Evolutionary conservation across 805 yeast species (phyloP).

Genomic region (Candida ulmi): DNA sequence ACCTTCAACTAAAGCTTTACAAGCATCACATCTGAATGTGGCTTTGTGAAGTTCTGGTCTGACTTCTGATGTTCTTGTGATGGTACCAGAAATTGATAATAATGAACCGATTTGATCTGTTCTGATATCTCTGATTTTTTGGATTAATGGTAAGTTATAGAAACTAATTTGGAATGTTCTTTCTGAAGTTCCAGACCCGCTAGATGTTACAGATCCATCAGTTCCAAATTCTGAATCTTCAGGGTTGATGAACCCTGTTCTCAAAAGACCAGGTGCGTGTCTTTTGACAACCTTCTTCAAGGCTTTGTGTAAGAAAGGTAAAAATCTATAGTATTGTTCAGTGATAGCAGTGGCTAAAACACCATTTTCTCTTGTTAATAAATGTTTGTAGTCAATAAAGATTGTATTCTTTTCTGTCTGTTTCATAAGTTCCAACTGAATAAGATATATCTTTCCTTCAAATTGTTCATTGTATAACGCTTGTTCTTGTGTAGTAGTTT

Average conservation of each 20-base stretch:
- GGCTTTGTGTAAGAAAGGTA: conserved; percentile 78
- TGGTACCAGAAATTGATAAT: conserved; percentile 86
- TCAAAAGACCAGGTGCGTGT: conserved; percentile 68
- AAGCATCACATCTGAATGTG: conserved; percentile 82
- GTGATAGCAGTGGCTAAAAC: conserved; percentile 83
- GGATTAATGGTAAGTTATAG: conserved; percentile 74
- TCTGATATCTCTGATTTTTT: conserved; percentile 84
- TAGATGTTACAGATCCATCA: conserved; percentile 35
- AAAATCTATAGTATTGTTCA: conserved; percentile 88
- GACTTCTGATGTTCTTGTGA: conserved; percentile 93
- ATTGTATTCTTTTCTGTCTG: conserved; percentile 69
- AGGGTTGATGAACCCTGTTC: conserved; percentile 31
- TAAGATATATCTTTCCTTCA: conserved; percentile 60
- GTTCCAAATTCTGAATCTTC: conserved; percentile 27
- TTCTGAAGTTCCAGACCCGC: conserved; percentile 49
- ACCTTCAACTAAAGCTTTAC: conserved; percentile 79
- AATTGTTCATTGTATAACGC: conserved; percentile 31
- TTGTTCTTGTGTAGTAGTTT: conserved; percentile 23
- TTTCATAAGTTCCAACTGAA: conserved; percentile 78
- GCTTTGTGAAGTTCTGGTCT: conserved; percentile 90
- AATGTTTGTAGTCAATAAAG: conserved; percentile 80
- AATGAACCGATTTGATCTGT: conserved; percentile 85
- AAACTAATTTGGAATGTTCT: conserved; percentile 86
- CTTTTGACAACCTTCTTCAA: conserved; percentile 65
- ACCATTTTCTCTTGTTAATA: conserved; percentile 72